phyloP scores from a whole-genome alignment of 1,284 basidiomycete species.

The Trametes hirsuta region DNA sequence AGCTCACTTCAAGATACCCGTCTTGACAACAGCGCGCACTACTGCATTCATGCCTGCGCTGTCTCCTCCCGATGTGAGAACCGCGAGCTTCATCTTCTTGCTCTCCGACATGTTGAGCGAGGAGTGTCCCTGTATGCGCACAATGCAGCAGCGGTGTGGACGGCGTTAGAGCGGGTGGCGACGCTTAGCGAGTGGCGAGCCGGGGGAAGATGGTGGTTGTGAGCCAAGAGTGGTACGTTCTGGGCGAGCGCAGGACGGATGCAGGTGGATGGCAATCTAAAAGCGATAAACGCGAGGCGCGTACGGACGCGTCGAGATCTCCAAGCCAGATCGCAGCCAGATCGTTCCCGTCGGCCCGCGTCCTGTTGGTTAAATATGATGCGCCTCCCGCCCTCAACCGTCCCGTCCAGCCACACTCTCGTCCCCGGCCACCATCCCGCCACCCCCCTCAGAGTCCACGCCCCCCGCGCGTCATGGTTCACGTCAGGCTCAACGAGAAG shows the following conservation, averaged over 20 bases:
- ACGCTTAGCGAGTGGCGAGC: not conserved
- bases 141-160: not conserved
- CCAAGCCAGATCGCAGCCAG: not conserved
- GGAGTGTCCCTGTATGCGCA: not conserved
- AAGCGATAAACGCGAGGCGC: conserved; percentile 3
- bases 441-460: not conserved
- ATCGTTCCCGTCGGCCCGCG: not conserved
- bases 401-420: not conserved
- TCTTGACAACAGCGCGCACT: conserved; percentile 89
- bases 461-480: conserved; percentile 55
- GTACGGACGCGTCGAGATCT: conserved; percentile 10
- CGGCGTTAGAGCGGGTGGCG: not conserved
- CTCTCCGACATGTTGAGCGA: conserved; percentile 6
- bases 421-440: not conserved
- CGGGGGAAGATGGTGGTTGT: not conserved
- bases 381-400: not conserved
- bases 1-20: conserved; percentile 82
- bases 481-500: conserved; percentile 68
- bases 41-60: conserved; percentile 97
- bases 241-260: not conserved
- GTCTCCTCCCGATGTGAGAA: conserved; percentile 96
- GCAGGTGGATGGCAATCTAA: conserved; percentile 1
- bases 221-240: conserved; percentile 9
- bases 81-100: conserved; percentile 77
- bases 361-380: not conserved